These are phyloP conservation scores for Pontederia crassipes DNA, from an alignment of 176 grass and related monocot genomes.

Conservation along the genomic window DNA sequence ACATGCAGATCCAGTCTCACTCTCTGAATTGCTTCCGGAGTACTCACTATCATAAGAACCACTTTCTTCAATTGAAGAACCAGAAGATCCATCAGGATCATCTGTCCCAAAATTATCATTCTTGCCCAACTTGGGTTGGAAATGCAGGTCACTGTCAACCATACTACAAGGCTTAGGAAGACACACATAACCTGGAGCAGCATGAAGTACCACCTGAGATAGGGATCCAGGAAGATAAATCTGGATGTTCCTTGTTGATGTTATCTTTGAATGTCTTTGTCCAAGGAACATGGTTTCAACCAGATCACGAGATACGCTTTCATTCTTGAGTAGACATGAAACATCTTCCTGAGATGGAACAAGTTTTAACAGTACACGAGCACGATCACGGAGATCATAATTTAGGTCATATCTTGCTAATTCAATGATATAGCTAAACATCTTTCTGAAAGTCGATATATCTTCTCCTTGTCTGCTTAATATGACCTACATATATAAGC, in stretches of 20 bases:
- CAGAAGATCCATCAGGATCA: slow-evolving; percentile 45
- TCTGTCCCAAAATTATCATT: slow-evolving; percentile 25
- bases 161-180: slow-evolving; percentile 83
- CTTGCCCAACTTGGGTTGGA: slow-evolving; percentile 15
- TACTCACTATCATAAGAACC: slow-evolving; percentile 72
- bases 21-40: slow-evolving; percentile 31
- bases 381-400: slow-evolving; percentile 86
- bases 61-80: slow-evolving; percentile 49
- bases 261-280: slow-evolving; percentile 22
- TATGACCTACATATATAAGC: slow-evolving; percentile 54
- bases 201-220: slow-evolving; percentile 87
- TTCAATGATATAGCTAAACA: slow-evolving; percentile 64
- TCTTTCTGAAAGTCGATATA: slow-evolving; percentile 44
- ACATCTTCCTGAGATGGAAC: slow-evolving; percentile 18
- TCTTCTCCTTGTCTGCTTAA: slow-evolving; percentile 49
- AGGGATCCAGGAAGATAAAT: slow-evolving; percentile 95
- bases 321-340: slow-evolving; percentile 23
- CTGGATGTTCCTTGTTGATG: slow-evolving; percentile 30
- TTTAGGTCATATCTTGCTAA: slow-evolving; percentile 61
- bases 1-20: slow-evolving; percentile 22
- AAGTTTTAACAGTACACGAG: slow-evolving; percentile 56
- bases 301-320: slow-evolving; percentile 38
- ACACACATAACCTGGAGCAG: slow-evolving; percentile 65
- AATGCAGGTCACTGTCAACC: neutral
- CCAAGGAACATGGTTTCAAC: slow-evolving; percentile 45